Percentiles rank a stretch among this genome's conserved stretches.
Conservation (phyloP, 2,329 filamentous ascomycete genomes). For the Trematosphaeria pertusa region DNA sequence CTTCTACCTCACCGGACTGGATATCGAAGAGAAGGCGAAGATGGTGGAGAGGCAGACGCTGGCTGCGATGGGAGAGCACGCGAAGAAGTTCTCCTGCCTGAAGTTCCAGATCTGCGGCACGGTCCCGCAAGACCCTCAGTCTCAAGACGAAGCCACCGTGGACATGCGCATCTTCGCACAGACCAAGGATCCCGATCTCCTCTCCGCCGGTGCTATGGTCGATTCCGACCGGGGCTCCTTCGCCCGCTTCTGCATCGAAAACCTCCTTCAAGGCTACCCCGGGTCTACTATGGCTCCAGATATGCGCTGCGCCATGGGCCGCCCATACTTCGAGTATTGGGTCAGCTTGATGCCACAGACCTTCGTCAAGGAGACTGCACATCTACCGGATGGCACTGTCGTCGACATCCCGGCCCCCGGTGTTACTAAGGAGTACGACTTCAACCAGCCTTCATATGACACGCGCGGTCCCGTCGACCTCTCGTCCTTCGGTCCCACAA, state of each 20-base stretch:
- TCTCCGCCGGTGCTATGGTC: slow-evolving; percentile 23
- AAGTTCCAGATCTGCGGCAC: slow-evolving; percentile 47
- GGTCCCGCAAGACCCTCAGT: slow-evolving; percentile 25
- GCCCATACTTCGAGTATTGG: slow-evolving; percentile 31
- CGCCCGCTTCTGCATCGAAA: slow-evolving; percentile 27
- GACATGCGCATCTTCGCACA: slow-evolving; percentile 36
- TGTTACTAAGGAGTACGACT: slow-evolving; percentile 19
- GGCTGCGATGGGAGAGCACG: slow-evolving; percentile 44
- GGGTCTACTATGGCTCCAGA: slow-evolving; percentile 30
- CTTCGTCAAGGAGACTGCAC: slow-evolving; percentile 22
- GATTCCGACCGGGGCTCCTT: slow-evolving; percentile 28
- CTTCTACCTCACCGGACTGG: slow-evolving; percentile 53
- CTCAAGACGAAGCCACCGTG: slow-evolving; percentile 33
- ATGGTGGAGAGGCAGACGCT: slow-evolving; percentile 49
- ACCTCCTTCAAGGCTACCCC: slow-evolving; percentile 28
- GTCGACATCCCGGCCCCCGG: slow-evolving; percentile 21
- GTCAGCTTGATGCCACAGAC: slow-evolving; percentile 25
- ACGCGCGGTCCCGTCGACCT: slow-evolving; percentile 25
- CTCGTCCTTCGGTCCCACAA: slow-evolving; percentile 34
- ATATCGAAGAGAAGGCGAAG: slow-evolving; percentile 52
- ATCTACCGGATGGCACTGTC: slow-evolving; percentile 21
- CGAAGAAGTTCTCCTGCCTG: slow-evolving; percentile 45
- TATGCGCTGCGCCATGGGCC: slow-evolving; percentile 29
- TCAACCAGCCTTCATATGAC: slow-evolving; percentile 23
- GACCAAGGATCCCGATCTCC: slow-evolving; percentile 21